phyloP scores from a whole-genome alignment of 2,329 filamentous ascomycete genomes.

The Emericellopsis cladophorae region DNA sequence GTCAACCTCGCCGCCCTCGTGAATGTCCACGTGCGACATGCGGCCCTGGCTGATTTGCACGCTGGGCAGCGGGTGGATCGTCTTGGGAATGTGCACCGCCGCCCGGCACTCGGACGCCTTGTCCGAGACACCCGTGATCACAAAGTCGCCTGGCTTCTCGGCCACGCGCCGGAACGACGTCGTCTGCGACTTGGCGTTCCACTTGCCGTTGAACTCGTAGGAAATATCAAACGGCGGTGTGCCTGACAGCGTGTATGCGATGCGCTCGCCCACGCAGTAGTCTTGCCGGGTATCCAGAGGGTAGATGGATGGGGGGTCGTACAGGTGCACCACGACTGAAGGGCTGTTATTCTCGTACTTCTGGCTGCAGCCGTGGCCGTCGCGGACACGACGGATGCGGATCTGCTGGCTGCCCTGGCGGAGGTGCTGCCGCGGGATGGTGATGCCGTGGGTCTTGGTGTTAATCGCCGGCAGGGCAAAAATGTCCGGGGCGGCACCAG shows the following conservation, averaged over 20 bases:
- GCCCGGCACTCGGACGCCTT: constrained; percentile 81
- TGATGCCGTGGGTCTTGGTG: constrained; percentile 61
- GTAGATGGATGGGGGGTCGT: constrained; percentile 84
- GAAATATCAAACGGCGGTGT: constrained; percentile 85
- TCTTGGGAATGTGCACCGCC: constrained; percentile 63
- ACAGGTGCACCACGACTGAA: constrained; percentile 81
- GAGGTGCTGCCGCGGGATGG: constrained; percentile 73
- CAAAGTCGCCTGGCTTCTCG: constrained; percentile 79
- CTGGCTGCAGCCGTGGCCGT: constrained; percentile 74
- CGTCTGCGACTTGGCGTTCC: constrained; percentile 66
- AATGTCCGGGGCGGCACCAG: constrained; percentile 64
- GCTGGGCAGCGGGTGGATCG: constrained; percentile 83
- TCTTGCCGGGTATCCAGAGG: constrained; percentile 73
- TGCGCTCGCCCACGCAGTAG: constrained; percentile 91
- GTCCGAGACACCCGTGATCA: constrained; percentile 77
- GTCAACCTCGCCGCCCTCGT: constrained; percentile 89
- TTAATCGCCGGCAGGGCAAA: constrained; percentile 73
- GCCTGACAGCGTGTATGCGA: constrained; percentile 84
- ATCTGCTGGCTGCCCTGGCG: constrained; percentile 83
- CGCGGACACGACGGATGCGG: constrained; percentile 79
- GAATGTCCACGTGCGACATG: constrained; percentile 77
- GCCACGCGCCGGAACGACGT: constrained; percentile 89
- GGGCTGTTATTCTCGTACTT: constrained; percentile 59
- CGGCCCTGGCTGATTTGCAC: constrained; percentile 81
- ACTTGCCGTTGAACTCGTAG: constrained; percentile 75